Evolutionary conservation across 352 stramenopile genomes (phyloP), one percentile per base, ranked within the genome.

Genomic region (Elongisporangium undulatum): DNA sequence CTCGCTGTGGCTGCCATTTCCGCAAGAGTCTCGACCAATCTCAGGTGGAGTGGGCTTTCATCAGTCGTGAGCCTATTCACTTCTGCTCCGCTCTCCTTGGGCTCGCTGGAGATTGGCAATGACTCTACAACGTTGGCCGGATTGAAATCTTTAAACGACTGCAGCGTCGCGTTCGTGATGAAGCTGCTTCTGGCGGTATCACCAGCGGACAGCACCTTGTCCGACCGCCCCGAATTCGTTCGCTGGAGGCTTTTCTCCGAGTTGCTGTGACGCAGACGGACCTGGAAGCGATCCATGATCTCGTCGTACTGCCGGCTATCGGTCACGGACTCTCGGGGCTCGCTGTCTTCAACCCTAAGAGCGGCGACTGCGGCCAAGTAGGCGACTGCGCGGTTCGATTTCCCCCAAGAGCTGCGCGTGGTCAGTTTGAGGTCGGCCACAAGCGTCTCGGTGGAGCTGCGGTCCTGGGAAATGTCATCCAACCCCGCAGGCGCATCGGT

Each of bases 271-370:
- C 82, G 50, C 0, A 72, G 60, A 7, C 77, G 70, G 19, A 84
- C 26, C 53, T 84, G 77, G 57, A 82, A 87, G 2, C 69, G 72
- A 50, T 77, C 67, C 72, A 87, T 82, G 65, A 84, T 74, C 17
- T 75, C 48, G 50, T 84, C 74, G 41, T 79, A 81, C 5, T 73
- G 68, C 22, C 70, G 61, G 0, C 61, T 67, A 3, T 63, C 56
- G 39, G 39, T 61, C 2, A 7, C 51, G 8, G 23, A 4, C 2
- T 23, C 41, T 2, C 39, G 45, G 19, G 23, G 15, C 16, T 41
- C 29, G 45, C 45, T 16, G 45, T 4, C 21, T 8, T 54, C 23
- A 23, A 21, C 7, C 29, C 24, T 13, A 6, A 41, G 13, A 6
- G 29, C 29, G 5, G 29, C n/a, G n/a, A n/a, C n/a, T n/a, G n/a